Evolutionary conservation across 768 basidiomycete species (phyloP).

Genomic region (Boletus subparvulus): DNA sequence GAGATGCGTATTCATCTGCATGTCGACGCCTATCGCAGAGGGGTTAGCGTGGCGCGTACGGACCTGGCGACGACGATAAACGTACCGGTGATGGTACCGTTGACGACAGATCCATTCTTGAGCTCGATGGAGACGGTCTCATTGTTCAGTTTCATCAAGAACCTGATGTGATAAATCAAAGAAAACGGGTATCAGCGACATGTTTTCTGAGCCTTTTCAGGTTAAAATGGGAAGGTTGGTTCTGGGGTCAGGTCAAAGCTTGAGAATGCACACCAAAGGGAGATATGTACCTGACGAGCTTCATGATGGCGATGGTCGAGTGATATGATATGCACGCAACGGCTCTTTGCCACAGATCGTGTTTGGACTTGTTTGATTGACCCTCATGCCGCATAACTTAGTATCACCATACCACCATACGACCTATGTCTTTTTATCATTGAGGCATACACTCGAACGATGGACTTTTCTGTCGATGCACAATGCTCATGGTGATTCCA

Average conservation of each 20-base stretch:
- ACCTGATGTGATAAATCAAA: slow-evolving; percentile 48
- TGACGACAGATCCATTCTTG: slow-evolving; percentile 94
- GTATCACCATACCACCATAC: not conserved
- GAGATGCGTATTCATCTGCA: slow-evolving; percentile 99
- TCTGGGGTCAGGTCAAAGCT: not conserved
- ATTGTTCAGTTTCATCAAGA: slow-evolving; percentile 99
- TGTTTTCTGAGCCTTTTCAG: no score
- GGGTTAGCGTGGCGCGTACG: not conserved
- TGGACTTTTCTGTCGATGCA: not conserved
- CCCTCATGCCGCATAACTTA: no score
- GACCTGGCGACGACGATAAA: not conserved
- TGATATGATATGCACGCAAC: slow-evolving; percentile 24
- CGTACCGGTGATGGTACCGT: slow-evolving; percentile 95
- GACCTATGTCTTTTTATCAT: not conserved
- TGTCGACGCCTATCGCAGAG: slow-evolving; percentile 78
- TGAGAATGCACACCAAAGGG: slow-evolving; percentile 1
- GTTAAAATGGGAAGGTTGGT: no score
- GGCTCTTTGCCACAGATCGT: slow-evolving; percentile 15
- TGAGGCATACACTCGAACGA: not conserved
- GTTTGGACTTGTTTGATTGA: slow-evolving; percentile 23
- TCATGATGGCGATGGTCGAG: slow-evolving; percentile 51
- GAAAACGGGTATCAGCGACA: not conserved
- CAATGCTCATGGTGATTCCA: not conserved
- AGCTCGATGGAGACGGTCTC: slow-evolving; percentile 98
- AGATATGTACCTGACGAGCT: slow-evolving; percentile 71